Conservation (phyloP, 2,329 filamentous ascomycete species). For the Epichloe aotearoae region DNA sequence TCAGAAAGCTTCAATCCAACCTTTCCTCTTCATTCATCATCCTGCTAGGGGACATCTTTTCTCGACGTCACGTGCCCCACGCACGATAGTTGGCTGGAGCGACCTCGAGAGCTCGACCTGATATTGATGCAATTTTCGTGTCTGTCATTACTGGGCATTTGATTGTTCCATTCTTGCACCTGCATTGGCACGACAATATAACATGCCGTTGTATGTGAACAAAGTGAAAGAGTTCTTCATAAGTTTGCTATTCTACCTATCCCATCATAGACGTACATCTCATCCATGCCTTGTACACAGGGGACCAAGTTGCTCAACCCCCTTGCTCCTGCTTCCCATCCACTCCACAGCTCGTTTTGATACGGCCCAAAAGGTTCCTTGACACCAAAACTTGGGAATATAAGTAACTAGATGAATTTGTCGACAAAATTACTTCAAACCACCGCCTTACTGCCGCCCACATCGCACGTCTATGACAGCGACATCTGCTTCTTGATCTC, state of each 20-base stretch:
- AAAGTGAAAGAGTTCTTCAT: slow-evolving; percentile 1
- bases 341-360: not conserved
- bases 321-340: not conserved
- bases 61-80: too few relatives aligned
- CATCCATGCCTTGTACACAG: slow-evolving; percentile 5
- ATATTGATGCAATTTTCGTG: too few relatives aligned
- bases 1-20: too few relatives aligned
- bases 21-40: too few relatives aligned
- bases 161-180: not conserved
- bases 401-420: not conserved
- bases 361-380: not conserved
- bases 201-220: not conserved
- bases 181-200: not conserved
- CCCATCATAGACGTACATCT: slow-evolving; percentile 6
- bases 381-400: not conserved
- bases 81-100: too few relatives aligned
- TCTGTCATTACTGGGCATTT: too few relatives aligned
- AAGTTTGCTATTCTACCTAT: slow-evolving; percentile 4
- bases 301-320: slow-evolving; percentile 1
- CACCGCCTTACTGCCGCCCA: not conserved
- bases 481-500: slow-evolving; percentile 98
- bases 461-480: slow-evolving; percentile 15
- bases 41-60: not conserved
- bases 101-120: too few relatives aligned
- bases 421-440: not conserved